A percentile compares a stretch with the other conserved stretches of the same genome.
phyloP scores from a whole-genome alignment of 202 grass and related monocot species.

The Digitaria exilis region DNA sequence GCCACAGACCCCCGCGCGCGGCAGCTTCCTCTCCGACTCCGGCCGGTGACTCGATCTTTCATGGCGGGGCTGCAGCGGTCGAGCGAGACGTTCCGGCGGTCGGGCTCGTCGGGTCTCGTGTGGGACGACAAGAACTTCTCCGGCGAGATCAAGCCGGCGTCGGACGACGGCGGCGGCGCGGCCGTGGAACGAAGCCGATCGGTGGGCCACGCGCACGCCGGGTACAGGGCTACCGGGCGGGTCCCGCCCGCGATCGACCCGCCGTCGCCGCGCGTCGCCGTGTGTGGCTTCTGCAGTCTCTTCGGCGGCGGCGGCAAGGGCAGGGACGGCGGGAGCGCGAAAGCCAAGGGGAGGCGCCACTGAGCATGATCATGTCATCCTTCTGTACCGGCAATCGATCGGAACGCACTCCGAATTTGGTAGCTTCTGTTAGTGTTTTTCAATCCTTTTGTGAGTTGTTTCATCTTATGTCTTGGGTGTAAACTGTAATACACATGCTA shows the following conservation, averaged over 20 bases:
- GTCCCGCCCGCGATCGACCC: constrained; percentile 69
- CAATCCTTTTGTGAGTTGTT: neutral
- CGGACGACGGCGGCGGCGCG: neutral
- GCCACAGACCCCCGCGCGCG: too few species aligned
- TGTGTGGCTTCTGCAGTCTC: constrained; percentile 73
- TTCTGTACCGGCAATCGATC: neutral
- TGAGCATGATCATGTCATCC: neutral
- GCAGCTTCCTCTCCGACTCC: neutral
- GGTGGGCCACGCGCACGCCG: constrained; percentile 30
- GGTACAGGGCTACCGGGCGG: constrained; percentile 50
- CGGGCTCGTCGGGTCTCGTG: constrained; percentile 78
- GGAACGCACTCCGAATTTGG: neutral
- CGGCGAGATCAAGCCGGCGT: constrained; percentile 48
- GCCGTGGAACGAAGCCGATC: constrained; percentile 55
- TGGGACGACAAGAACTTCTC: constrained; percentile 68
- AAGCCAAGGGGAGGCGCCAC: constrained; percentile 22
- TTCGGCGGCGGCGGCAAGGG: constrained; percentile 31
- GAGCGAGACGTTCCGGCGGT: constrained; percentile 81
- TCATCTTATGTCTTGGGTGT: neutral
- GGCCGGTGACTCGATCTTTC: neutral
- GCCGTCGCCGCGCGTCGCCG: constrained; percentile 67
- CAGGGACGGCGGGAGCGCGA: constrained; percentile 9
- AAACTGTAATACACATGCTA: neutral
- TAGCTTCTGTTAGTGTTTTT: neutral
- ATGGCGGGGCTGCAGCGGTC: constrained; percentile 86